A percentile compares a stretch with the other conserved stretches of the same genome.
Evolutionary conservation across 768 basidiomycete genomes (phyloP).

Genomic region (Serendipita sp.): DNA sequence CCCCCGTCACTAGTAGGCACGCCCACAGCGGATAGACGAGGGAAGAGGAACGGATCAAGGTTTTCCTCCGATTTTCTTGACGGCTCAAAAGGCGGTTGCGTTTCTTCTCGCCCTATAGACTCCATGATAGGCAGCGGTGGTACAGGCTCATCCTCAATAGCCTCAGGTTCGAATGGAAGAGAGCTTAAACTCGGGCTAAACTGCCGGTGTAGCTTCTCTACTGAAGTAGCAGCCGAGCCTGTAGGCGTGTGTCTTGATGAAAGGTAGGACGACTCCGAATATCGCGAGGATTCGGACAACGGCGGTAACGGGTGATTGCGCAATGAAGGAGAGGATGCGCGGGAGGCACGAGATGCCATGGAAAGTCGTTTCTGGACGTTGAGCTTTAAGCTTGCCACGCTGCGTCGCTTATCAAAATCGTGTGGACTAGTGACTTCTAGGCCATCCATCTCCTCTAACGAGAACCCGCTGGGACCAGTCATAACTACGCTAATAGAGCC

Average conservation of each 20-base stretch:
- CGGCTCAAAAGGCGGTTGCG: neutral
- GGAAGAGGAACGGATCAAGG: neutral
- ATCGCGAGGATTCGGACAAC: neutral
- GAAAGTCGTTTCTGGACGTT: constrained; percentile 3
- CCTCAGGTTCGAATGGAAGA: neutral
- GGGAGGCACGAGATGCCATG: neutral
- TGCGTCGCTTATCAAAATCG: constrained; percentile 1
- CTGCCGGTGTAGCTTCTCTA: neutral
- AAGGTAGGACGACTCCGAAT: neutral
- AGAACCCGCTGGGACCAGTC: neutral
- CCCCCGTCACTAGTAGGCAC: neutral
- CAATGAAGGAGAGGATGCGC: neutral
- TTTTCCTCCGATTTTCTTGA: neutral
- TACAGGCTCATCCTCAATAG: neutral
- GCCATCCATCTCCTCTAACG: constrained; percentile 4
- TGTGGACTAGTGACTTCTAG: neutral
- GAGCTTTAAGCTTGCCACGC: neutral
- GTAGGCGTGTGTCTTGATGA: neutral
- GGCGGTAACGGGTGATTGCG: neutral
- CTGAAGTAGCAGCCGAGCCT: neutral
- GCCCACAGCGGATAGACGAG: neutral
- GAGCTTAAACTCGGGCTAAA: neutral
- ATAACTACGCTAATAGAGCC: neutral
- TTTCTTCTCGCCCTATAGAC: neutral
- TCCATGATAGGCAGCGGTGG: neutral